A percentile compares a stretch with the other conserved stretches of the same genome.
Evolutionary conservation across 2,329 filamentous ascomycete species (phyloP).

Genomic region (Tolypocladium tropicale): DNA sequence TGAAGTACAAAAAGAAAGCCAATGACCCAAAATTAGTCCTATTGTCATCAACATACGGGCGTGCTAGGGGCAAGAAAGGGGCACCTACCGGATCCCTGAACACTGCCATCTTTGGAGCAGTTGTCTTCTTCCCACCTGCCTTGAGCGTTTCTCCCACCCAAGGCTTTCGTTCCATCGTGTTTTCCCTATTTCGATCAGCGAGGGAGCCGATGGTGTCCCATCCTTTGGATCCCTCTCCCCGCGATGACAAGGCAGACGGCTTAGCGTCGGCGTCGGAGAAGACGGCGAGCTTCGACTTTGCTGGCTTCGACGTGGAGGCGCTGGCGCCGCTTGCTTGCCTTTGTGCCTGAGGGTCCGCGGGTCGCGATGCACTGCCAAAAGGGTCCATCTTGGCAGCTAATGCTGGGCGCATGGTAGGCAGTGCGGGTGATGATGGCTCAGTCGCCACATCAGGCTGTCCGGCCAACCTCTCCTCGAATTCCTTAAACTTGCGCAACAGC

Average conservation of each 20-base stretch:
- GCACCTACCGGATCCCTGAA: constrained; percentile 84
- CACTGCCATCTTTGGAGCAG: constrained; percentile 69
- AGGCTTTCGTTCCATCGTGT: constrained; percentile 71
- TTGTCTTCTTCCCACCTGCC: constrained; percentile 71
- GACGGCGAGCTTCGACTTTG: constrained; percentile 76
- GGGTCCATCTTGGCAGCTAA: constrained; percentile 80
- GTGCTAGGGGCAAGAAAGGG: constrained; percentile 23
- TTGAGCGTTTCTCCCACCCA: constrained; percentile 90
- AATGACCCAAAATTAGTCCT: constrained; percentile 74
- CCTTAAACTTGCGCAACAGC: constrained; percentile 78
- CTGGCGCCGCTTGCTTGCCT: constrained; percentile 36
- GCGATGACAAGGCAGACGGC: constrained; percentile 43
- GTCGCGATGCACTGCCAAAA: constrained; percentile 50
- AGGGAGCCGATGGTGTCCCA: constrained; percentile 91
- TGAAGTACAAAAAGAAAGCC: constrained; percentile 36
- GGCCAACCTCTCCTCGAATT: constrained; percentile 75
- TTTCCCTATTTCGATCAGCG: constrained; percentile 88
- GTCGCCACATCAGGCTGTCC: constrained; percentile 49
- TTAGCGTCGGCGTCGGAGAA: constrained; percentile 70
- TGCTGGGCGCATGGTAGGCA: constrained; percentile 74
- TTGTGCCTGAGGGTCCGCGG: constrained; percentile 57
- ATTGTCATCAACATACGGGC: constrained; percentile 72
- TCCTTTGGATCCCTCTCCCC: constrained; percentile 51
- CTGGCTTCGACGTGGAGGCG: constrained; percentile 48
- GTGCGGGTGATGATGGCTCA: constrained; percentile 74